These are phyloP conservation scores for Limtongia smithiae DNA, from an alignment of 805 yeast species.

Conservation along the genomic window DNA sequence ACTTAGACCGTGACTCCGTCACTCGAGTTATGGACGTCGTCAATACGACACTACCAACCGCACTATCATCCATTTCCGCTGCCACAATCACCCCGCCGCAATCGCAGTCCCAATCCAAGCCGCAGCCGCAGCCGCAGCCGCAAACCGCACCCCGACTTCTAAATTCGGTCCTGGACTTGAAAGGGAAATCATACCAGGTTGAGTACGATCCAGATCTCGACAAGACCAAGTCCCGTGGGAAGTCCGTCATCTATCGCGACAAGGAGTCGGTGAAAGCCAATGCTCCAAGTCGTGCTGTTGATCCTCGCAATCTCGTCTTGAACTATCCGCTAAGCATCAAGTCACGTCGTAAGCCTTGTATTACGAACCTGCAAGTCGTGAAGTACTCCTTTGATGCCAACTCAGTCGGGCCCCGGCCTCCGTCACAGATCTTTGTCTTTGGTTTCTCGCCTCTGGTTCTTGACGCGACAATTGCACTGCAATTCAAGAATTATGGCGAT, in stretches of 20 bases:
- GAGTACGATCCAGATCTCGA: slow-evolving; percentile 51
- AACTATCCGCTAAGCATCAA: slow-evolving; percentile 26
- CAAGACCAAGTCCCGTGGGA: slow-evolving; percentile 44
- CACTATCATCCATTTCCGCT: slow-evolving; percentile 1
- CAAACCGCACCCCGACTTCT: slow-evolving; percentile 6
- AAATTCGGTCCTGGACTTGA: slow-evolving; percentile 10
- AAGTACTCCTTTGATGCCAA: slow-evolving; percentile 58
- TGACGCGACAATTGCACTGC: slow-evolving; percentile 47
- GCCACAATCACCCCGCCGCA: too few species aligned
- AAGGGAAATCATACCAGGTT: slow-evolving; percentile 43
- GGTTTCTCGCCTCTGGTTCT: slow-evolving; percentile 56
- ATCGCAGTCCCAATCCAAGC: too few species aligned
- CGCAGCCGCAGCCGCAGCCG: slow-evolving; percentile 3
- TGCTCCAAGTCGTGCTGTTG: slow-evolving; percentile 11
- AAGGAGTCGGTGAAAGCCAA: slow-evolving; percentile 29
- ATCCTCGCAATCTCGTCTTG: slow-evolving; percentile 16
- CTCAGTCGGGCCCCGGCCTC: slow-evolving; percentile 73
- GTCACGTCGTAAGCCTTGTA: slow-evolving; percentile 29
- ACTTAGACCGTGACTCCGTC: not conserved
- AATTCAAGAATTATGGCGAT: slow-evolving; percentile 60
- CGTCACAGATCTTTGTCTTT: slow-evolving; percentile 65
- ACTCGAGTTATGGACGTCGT: not conserved
- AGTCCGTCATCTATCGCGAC: slow-evolving; percentile 39
- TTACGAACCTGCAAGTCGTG: slow-evolving; percentile 30
- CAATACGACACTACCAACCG: not conserved